A percentile compares a stretch with the other conserved stretches of the same genome.
Evolutionary conservation across 2,329 filamentous ascomycete genomes (phyloP).

Genomic region (Mycosphaerelloides madeirae): DNA sequence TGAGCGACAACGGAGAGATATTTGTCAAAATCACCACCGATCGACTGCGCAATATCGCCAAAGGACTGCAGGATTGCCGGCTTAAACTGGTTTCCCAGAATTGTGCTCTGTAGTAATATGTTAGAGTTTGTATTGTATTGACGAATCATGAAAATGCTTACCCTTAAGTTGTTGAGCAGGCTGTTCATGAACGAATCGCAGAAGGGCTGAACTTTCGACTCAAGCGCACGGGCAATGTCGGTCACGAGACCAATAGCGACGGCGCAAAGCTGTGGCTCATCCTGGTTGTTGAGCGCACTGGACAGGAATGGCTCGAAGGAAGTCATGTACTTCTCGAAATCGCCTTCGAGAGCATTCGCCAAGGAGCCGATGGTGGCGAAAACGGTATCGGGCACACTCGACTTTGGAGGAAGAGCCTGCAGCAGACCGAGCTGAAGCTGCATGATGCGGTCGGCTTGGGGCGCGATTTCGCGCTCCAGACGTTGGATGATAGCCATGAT

Average conservation of each 20-base stretch:
- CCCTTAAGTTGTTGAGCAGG: conserved; percentile 82
- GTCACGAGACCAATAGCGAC: conserved; percentile 97
- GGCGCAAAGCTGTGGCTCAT: conserved; percentile 87
- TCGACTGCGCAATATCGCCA: conserved; percentile 93
- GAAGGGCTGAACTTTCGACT: conserved; percentile 85
- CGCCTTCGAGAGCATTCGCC: conserved; percentile 83
- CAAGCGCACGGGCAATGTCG: conserved; percentile 88
- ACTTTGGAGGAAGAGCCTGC: conserved; percentile 72
- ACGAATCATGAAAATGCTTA: conserved; percentile 41
- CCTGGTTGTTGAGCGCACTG: conserved; percentile 90
- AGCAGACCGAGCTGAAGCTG: conserved; percentile 77
- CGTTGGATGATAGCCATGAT: conserved; percentile 87
- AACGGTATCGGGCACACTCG: conserved; percentile 87
- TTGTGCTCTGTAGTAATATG: conserved; percentile 57
- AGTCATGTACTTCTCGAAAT: conserved; percentile 97
- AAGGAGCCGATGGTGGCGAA: conserved; percentile 91
- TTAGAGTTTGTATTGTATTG: conserved; percentile 23
- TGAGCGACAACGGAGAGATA: conserved; percentile 90
- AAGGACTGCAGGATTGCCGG: conserved; percentile 97
- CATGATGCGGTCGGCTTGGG: conserved; percentile 93
- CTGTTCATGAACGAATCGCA: conserved; percentile 99
- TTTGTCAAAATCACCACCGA: conserved; percentile 84
- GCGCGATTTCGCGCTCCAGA: conserved; percentile 83
- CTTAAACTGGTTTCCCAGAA: conserved; percentile 94
- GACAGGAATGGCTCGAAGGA: conserved; percentile 88